Evolutionary conservation across 169 alveolate species (phyloP), one percentile per base, ranked within the genome.

Genomic region (Babesia caballi): DNA sequence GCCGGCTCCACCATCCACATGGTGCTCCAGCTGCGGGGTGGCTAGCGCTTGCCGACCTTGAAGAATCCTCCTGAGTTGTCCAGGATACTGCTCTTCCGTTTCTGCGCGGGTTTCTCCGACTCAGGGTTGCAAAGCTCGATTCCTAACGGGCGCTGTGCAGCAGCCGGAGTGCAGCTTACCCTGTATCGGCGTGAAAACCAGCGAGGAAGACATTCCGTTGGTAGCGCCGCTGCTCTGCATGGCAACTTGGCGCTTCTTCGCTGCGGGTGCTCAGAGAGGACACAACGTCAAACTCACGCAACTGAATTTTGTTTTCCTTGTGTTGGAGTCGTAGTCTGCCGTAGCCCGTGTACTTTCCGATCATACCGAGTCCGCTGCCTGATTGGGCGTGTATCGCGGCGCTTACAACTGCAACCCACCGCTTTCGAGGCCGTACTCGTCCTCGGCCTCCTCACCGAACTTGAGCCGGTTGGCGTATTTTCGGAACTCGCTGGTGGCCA

Each of bases 1-100:
- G 97, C 99, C 4, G 99, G 99, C 28, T 84, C 95, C 74, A 95
- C 98, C 33, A 94, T 96, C 71, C 98, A 94, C 87, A 95, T 96
- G 99, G 98, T 95, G 14, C 94, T 95, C 42, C 97, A 95, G 71
- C 93, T 96, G 50, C 85, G 98, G 54, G 97, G 97, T 14, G 96
- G 96, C 30, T 50, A 35, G 27, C 28, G 21, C 15, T 67, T 67
- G 41, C 67, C 61, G 11, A 77, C 85, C 44, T 77, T 77, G 47
- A 77, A 63, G 52, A 77, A 77, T 46, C 82, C 85, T 5, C 70
- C 67, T 5, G 82, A 17, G 68, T 77, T 77, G 74, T 77, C 85
- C 36, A 77, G 66, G 21, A 77, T 66, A 11, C 73, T 28, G 30
- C 58, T 77, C 30, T 36, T 32, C 42, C 25, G 28, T 56, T 66